Percentiles rank a stretch among this genome's conserved stretches.
Conservation (phyloP, 139 green algal genomes). For the Penium margaritaceum region DNA sequence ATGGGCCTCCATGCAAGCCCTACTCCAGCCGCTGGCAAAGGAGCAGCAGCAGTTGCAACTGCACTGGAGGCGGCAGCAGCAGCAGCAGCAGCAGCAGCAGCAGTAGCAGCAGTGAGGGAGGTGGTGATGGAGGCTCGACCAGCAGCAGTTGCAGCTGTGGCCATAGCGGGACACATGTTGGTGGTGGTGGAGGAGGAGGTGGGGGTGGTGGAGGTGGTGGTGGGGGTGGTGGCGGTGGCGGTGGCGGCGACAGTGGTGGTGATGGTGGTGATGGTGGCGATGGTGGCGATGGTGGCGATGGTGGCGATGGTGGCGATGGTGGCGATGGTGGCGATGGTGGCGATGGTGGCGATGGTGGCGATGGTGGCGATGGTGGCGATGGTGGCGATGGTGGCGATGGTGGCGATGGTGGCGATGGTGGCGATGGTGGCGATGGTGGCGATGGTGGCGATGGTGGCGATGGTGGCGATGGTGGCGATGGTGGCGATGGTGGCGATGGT, state of each 20-base stretch:
- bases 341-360: background rate
- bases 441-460: background rate
- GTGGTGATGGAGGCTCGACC: no score
- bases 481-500: background rate
- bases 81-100: no score
- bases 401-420: background rate
- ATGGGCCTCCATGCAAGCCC: no score
- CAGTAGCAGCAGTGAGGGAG: no score
- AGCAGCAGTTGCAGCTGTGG: no score
- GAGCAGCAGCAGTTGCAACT: no score
- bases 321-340: background rate
- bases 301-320: background rate
- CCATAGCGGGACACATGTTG: background rate
- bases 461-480: background rate
- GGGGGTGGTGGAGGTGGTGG: no score
- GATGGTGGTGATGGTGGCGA: background rate
- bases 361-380: background rate
- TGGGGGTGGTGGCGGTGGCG: no score
- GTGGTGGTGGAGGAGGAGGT: no score
- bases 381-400: background rate
- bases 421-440: background rate
- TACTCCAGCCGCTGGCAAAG: no score
- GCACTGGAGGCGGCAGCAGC: no score
- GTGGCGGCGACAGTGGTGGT: background rate
- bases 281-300: constrained; percentile 5